Conservation (phyloP, 1,284 basidiomycete species). For the Rhizopogon parksii region DNA sequence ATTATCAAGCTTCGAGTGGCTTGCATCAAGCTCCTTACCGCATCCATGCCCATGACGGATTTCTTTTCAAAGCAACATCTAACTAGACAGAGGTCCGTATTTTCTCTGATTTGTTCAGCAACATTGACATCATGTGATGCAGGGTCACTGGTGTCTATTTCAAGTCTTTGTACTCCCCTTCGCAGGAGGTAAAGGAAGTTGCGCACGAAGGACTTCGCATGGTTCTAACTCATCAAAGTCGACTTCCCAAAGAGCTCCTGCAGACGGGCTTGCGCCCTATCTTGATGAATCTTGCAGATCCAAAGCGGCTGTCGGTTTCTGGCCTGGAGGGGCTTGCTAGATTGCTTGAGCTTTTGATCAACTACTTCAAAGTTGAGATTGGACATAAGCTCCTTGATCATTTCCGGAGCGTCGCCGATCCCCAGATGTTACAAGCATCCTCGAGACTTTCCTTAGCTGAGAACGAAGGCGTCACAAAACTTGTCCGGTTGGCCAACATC, state of each 20-base stretch:
- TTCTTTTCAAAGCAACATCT: slow-evolving; percentile 81
- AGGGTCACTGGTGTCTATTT: slow-evolving; percentile 96
- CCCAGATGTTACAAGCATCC: slow-evolving; percentile 75
- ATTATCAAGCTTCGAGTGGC: slow-evolving; percentile 92
- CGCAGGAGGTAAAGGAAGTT: slow-evolving; percentile 91
- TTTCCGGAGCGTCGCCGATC: slow-evolving; percentile 84
- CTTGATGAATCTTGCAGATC: slow-evolving; percentile 96
- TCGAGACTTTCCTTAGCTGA: slow-evolving; percentile 77
- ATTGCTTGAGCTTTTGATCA: slow-evolving; percentile 91
- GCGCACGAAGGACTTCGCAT: slow-evolving; percentile 91
- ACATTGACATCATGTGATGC: slow-evolving; percentile 9
- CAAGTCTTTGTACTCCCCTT: slow-evolving; percentile 94
- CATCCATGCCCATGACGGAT: slow-evolving; percentile 91
- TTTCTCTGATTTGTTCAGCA: slow-evolving; percentile 5
- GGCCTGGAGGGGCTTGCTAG: slow-evolving; percentile 94
- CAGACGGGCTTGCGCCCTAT: slow-evolving; percentile 96
- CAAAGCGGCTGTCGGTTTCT: slow-evolving; percentile 89
- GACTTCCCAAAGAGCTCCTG: slow-evolving; percentile 92
- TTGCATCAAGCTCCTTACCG: slow-evolving; percentile 88
- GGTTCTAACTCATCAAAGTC: slow-evolving; percentile 84
- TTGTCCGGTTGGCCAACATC: slow-evolving; percentile 92
- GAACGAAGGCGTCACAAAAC: slow-evolving; percentile 88
- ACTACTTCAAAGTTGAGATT: slow-evolving; percentile 99
- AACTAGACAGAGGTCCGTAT: slow-evolving; percentile 73
- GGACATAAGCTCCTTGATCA: slow-evolving; percentile 97